phyloP scores from a whole-genome alignment of 495 filamentous ascomycete species.

The Neurospora sp. region DNA sequence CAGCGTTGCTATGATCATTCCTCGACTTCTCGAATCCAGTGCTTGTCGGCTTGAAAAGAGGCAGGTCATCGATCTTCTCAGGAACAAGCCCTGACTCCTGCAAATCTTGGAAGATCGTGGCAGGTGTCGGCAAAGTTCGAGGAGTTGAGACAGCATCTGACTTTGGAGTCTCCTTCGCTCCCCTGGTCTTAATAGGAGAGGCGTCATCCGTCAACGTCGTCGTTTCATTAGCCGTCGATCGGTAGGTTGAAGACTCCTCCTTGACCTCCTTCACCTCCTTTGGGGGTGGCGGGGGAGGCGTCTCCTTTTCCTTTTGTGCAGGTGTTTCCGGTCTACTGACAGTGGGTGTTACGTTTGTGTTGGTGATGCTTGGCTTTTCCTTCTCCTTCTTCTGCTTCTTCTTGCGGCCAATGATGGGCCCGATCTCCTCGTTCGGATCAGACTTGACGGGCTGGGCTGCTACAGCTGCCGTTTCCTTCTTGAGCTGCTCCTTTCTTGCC shows the following conservation, averaged over 20 bases:
- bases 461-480: conserved; percentile 44
- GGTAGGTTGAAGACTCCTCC: conserved; percentile 22
- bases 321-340: conserved; percentile 29
- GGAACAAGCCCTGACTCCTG: conserved; percentile 12
- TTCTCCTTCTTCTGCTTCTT: conserved; percentile 82
- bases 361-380: conserved; percentile 25
- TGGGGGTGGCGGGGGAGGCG: conserved; percentile 18
- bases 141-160: conserved; percentile 7
- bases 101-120: conserved; percentile 26
- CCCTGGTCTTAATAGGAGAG: conserved; percentile 2
- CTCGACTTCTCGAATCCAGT: conserved; percentile 12
- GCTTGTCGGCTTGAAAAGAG: conserved; percentile 24
- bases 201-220: conserved; percentile 21
- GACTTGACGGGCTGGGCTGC: conserved; percentile 43
- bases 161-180: conserved; percentile 6
- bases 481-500: conserved; percentile 63
- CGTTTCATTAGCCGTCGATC: conserved; percentile 23
- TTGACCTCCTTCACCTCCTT: conserved; percentile 26
- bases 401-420: conserved; percentile 75
- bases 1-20: conserved; percentile 6
- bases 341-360: conserved; percentile 18
- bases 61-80: conserved; percentile 19
- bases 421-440: conserved; percentile 52
- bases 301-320: conserved; percentile 10
- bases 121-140: conserved; percentile 23